Base-by-base conservation (phyloP, 2,329 filamentous ascomycete genomes). In the Myriosclerotinia curreyana region DNA sequence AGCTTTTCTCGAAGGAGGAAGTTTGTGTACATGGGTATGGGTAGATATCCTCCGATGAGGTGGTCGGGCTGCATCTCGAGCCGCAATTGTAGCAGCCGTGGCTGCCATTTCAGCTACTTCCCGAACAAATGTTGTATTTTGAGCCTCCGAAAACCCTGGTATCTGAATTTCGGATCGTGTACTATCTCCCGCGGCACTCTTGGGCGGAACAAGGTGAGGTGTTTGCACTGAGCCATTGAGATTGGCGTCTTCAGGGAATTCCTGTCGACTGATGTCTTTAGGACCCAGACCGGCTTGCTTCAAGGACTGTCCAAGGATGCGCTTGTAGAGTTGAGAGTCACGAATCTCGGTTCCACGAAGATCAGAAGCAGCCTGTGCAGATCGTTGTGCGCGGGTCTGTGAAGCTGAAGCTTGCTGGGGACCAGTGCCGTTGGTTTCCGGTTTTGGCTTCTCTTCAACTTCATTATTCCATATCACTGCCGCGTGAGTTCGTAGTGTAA, bases 381-480 rank as follows among this genome's bases (percentile, higher is more conserved):
- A 68, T 54, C 64, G 67, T 53, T 71, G 71, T 6, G 71, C 55
- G 46, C 71, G 70, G 31, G 48, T 60, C 64, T 72, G 70, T 42
- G 68, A 64, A 36, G 65, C 67, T 7, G 67, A 48, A 7, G 66
- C 65, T 54, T 71, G 70, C 12, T 72, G 72, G 68, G 55, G 74
- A 67, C 44, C 77, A 76, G 25, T 68, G 64, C 28, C 69, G 64
- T 66, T 74, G 7, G 75, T 73, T 20, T 87, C 83, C 15, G 86
- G 83, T 49, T 84, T 80, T 71, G 86, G 88, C 77, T 92, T 93
- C 77, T 93, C 90, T 48, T 93, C 90, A 3, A 82, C 75, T 67
- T 97, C 93, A 11, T 84, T 89, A 72, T 92, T 95, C 95, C 95
- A 99, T 69, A 99, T 99, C 53, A 97, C 90, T 5, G 96, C 93